Conservation (phyloP, 345 rosid species). For the Eutrema japonicum region DNA sequence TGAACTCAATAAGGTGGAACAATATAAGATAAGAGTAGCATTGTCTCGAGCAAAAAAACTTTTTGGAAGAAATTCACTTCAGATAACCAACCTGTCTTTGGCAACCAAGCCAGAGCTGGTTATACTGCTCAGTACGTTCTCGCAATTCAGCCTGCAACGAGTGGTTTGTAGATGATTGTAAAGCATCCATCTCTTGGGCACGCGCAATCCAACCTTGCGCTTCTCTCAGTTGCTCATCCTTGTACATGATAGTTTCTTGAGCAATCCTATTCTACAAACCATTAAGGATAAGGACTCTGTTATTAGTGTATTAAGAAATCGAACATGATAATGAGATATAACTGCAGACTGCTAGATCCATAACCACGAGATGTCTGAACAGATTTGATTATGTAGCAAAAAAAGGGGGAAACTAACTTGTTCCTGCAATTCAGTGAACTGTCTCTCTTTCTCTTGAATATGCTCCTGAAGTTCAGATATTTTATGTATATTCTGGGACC, state of each 20-base stretch:
- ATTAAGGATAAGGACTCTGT: conserved; percentile 30
- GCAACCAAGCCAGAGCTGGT: conserved; percentile 90
- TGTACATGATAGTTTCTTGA: conserved; percentile 80
- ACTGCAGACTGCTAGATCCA: conserved; percentile 2
- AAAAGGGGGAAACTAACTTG: conserved; percentile 58
- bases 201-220: conserved; percentile 82
- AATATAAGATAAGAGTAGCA: conserved; percentile 26
- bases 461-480: conserved; percentile 89
- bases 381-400: background rate
- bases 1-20: conserved; percentile 45
- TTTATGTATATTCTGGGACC: conserved; percentile 77
- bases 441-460: conserved; percentile 90
- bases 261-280: conserved; percentile 80
- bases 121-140: conserved; percentile 85
- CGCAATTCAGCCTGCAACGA: conserved; percentile 78
- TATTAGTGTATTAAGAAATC: background rate
- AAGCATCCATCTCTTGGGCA: conserved; percentile 84
- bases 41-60: conserved; percentile 9
- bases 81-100: conserved; percentile 84
- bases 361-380: conserved; percentile 16
- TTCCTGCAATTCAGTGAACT: conserved; percentile 81
- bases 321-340: conserved; percentile 6
- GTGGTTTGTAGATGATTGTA: conserved; percentile 75
- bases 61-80: conserved; percentile 10
- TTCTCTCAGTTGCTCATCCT: conserved; percentile 87